Percentiles rank a stretch among this genome's conserved stretches.
These are phyloP conservation scores for Amylostereum chailletii DNA, from an alignment of 1,284 basidiomycete species.

Conservation along the genomic window DNA sequence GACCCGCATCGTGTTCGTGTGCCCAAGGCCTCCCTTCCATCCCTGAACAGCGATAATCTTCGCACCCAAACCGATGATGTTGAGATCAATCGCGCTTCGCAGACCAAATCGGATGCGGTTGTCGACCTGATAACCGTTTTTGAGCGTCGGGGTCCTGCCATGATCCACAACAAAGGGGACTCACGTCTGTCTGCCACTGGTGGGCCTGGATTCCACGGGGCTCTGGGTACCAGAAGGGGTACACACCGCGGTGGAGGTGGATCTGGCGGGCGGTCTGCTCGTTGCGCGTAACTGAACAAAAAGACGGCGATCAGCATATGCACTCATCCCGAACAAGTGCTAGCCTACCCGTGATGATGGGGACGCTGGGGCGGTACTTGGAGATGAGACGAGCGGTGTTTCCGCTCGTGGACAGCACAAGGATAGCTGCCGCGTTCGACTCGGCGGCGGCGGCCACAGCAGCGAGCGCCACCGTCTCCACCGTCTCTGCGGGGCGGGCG, in stretches of 20 bases:
- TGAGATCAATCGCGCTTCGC: constrained; percentile 78
- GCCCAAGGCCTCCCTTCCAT: constrained; percentile 96
- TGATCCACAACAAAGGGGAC: constrained; percentile 16
- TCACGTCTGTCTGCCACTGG: constrained; percentile 97
- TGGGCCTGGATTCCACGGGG: constrained; percentile 79
- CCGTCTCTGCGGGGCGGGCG: constrained; percentile 82
- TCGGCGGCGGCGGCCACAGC: constrained; percentile 92
- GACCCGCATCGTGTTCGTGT: constrained; percentile 80
- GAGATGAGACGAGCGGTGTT: constrained; percentile 94
- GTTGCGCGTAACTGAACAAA: constrained; percentile 79
- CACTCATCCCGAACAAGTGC: too few relatives aligned
- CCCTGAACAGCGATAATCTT: constrained; percentile 96
- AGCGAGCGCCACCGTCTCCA: constrained; percentile 90
- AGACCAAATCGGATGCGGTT: constrained; percentile 90
- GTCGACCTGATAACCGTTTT: constrained; percentile 50
- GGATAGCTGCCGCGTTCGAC: constrained; percentile 89
- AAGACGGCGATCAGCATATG: constrained; percentile 4
- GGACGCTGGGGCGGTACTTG: constrained; percentile 92
- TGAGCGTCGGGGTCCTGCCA: constrained; percentile 22
- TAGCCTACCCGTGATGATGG: constrained; percentile 80
- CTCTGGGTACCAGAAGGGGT: constrained; percentile 96
- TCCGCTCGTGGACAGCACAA: constrained; percentile 95
- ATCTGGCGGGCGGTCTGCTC: constrained; percentile 94
- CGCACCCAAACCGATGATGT: constrained; percentile 84
- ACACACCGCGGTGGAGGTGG: constrained; percentile 94